A percentile compares a stretch with the other conserved stretches of the same genome.
Conservation (phyloP, 1,284 basidiomycete genomes). For the Fomitiporia mediterranea region DNA sequence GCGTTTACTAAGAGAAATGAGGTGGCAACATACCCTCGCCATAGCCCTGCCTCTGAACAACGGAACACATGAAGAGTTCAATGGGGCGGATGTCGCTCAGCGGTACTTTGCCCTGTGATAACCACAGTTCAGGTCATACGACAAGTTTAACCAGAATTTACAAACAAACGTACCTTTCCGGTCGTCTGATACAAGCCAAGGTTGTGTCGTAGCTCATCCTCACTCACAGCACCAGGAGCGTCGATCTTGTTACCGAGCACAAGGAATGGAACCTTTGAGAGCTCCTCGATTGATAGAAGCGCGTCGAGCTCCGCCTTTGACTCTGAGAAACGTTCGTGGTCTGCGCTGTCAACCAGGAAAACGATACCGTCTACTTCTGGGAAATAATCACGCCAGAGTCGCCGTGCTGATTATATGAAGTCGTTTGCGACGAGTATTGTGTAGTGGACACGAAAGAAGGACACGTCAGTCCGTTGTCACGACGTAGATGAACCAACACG, state of each 20-base stretch:
- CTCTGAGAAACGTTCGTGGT: conserved; percentile 94
- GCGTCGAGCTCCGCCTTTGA: conserved; percentile 97
- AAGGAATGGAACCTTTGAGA: conserved; percentile 96
- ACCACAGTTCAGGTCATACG: background rate
- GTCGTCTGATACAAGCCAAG: conserved; percentile 98
- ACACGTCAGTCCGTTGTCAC: conserved; percentile 4
- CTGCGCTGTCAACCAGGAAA: conserved; percentile 97
- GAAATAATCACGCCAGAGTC: conserved; percentile 99
- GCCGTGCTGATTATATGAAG: conserved; percentile 61
- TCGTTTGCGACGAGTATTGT: background rate
- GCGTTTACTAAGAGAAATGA: background rate
- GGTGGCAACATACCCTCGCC: conserved; percentile 69
- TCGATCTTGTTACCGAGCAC: conserved; percentile 99
- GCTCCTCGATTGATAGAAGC: conserved; percentile 90
- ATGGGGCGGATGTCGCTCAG: conserved; percentile 97
- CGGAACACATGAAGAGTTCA: conserved; percentile 99
- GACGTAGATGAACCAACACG: conserved; percentile 31
- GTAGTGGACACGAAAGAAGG: conserved; percentile 14
- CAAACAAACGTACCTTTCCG: conserved; percentile 72
- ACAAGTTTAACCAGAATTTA: background rate
- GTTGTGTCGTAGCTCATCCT: conserved; percentile 95
- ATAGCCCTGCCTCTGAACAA: conserved; percentile 98
- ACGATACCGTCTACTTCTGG: conserved; percentile 99
- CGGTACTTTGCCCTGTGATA: conserved; percentile 88
- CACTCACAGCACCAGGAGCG: conserved; percentile 94